phyloP scores from a whole-genome alignment of 2,329 filamentous ascomycete genomes.

The Fusarium praegraminearum region DNA sequence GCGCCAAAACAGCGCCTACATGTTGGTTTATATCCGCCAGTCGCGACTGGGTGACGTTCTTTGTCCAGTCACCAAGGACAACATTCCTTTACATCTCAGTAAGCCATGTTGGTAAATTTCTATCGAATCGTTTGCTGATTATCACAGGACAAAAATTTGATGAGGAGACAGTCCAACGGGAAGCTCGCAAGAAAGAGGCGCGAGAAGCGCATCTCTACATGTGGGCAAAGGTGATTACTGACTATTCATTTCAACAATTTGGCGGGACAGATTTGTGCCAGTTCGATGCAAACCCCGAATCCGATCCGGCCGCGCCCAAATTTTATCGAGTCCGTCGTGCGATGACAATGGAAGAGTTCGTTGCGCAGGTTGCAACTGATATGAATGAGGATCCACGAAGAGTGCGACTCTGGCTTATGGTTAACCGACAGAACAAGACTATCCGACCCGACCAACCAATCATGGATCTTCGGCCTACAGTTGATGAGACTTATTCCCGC shows the following conservation, averaged over 20 bases:
- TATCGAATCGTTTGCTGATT: constrained; percentile 30
- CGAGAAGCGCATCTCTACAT: constrained; percentile 97
- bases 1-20: constrained; percentile 89
- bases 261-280: constrained; percentile 85
- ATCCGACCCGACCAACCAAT: constrained; percentile 90
- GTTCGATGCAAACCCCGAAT: constrained; percentile 72
- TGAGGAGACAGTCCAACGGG: constrained; percentile 81
- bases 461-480: constrained; percentile 78
- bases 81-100: constrained; percentile 86
- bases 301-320: constrained; percentile 77
- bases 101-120: constrained; percentile 49
- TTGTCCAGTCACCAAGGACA: constrained; percentile 77
- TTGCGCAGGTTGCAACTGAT: constrained; percentile 76
- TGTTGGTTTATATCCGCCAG: constrained; percentile 97
- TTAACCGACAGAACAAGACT: constrained; percentile 98
- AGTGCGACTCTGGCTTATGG: constrained; percentile 94
- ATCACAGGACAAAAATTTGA: constrained; percentile 75
- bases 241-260: constrained; percentile 83
- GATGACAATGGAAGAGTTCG: constrained; percentile 82
- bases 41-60: constrained; percentile 86
- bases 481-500: constrained; percentile 74
- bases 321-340: constrained; percentile 79
- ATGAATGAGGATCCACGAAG: constrained; percentile 74
- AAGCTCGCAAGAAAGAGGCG: constrained; percentile 85
- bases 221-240: constrained; percentile 82